Evolutionary conservation across 2,329 filamentous ascomycete species (phyloP), one percentile per base, ranked within the genome.

Genomic region (Pleoardoris graminearum): DNA sequence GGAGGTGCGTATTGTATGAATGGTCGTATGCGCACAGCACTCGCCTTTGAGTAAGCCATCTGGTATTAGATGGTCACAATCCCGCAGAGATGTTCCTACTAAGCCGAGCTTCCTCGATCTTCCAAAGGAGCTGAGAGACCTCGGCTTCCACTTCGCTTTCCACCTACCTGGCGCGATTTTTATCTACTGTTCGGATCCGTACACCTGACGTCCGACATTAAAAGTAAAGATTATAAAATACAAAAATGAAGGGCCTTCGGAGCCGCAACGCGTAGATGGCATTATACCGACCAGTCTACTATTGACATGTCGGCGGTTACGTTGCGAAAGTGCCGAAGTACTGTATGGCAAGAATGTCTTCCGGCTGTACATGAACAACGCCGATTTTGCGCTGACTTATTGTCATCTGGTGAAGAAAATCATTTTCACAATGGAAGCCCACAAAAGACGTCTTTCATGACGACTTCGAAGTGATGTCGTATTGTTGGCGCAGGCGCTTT

Each of bases 311-410:
- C 69, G 69, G 23, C 77, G 76, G 49, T 63, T 77, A 29, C 65
- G 77, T 51, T 44, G 60, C 19, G 79, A 80, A 64, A 69, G 69
- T 8, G 67, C 67, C 4, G 72, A 74, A 2, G 70, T 81, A 4
- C 69, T 82, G 3, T 83, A 81, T 53, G 72, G 74, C 23, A 56
- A 59, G 16, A 82, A 82, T 58, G 72, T 70, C 21, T 82, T 81
- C 68, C 57, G 60, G 1, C 39, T 69, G 11, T 68, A 62, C 53
- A 56, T 59, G 19, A 54, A 30, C 22, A 48, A 60, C 10, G 33
- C 48, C 0, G 48, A 55, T 6, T 61, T 69, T n/a, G 57, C 60
- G 1, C 49, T 51, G 1, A 16, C 39, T 1, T 69, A 69, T 38
- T 50, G 55, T 12, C 43, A 45, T 19, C 42, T 68, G 3, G 57